phyloP scores from a whole-genome alignment of 192 early-diverging fungal genomes.

The Coemansia sp. region DNA sequence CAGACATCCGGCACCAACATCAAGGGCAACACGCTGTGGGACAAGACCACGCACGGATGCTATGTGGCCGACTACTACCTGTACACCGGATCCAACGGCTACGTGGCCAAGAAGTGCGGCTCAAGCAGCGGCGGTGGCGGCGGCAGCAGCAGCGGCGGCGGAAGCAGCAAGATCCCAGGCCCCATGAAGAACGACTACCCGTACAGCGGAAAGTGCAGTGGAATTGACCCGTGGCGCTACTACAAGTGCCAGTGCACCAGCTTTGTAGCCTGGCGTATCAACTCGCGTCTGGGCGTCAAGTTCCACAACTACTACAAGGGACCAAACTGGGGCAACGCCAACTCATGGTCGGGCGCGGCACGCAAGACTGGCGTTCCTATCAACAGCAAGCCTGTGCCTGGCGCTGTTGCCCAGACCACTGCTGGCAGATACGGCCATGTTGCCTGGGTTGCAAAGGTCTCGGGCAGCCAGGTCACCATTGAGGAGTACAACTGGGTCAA shows the following conservation, averaged over 20 bases:
- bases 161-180: constrained; percentile 26
- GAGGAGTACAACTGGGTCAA: constrained; percentile 45
- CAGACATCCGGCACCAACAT: constrained; percentile 20
- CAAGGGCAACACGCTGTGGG: constrained; percentile 23
- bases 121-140: constrained; percentile 1
- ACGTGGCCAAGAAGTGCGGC: constrained; percentile 13
- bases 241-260: constrained; percentile 50
- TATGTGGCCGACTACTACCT: constrained; percentile 27
- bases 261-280: constrained; percentile 52
- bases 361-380: constrained; percentile 22
- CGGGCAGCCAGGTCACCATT: constrained; percentile 38
- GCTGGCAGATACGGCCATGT: constrained; percentile 34
- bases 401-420: constrained; percentile 26
- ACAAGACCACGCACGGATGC: constrained; percentile 30
- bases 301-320: constrained; percentile 51
- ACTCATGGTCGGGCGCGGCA: constrained; percentile 15
- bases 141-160: constrained; percentile 7
- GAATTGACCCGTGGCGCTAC: constrained; percentile 36
- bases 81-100: constrained; percentile 20
- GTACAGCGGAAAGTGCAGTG: constrained; percentile 24
- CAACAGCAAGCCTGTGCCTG: constrained; percentile 25
- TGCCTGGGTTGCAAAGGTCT: constrained; percentile 49
- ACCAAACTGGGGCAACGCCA: constrained; percentile 26
- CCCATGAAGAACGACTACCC: constrained; percentile 49
- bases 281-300: constrained; percentile 39